phyloP scores from a whole-genome alignment of 2,329 filamentous ascomycete genomes.

The Lachnellula hyalina region DNA sequence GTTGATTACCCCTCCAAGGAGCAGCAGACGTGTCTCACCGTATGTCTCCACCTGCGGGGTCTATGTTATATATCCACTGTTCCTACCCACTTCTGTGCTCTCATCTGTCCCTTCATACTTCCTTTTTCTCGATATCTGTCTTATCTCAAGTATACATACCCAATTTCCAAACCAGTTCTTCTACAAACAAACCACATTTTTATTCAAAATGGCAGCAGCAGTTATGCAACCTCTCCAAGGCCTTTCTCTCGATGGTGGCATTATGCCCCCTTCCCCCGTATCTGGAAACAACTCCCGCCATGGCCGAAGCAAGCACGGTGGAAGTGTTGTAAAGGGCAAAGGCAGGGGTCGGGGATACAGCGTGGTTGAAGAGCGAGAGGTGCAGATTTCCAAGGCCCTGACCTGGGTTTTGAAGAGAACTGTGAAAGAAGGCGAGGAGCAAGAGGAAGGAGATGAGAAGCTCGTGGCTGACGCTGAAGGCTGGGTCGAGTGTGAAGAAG shows the following conservation, averaged over 20 bases:
- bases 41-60: slow-evolving; percentile 8
- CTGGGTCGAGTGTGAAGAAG: slow-evolving; percentile 37
- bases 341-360: slow-evolving; percentile 36
- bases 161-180: slow-evolving; percentile 3
- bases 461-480: slow-evolving; percentile 36
- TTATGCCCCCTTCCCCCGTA: slow-evolving; percentile 31
- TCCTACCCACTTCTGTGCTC: neutral
- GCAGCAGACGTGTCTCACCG: slow-evolving; percentile 12
- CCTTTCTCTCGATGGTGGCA: slow-evolving; percentile 26
- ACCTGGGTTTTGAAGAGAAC: slow-evolving; percentile 39
- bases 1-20: neutral
- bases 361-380: slow-evolving; percentile 38
- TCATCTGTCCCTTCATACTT: slow-evolving; percentile 2
- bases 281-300: slow-evolving; percentile 28
- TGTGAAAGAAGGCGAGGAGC: slow-evolving; percentile 32
- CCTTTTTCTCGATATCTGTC: slow-evolving; percentile 2
- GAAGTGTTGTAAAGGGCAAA: slow-evolving; percentile 31
- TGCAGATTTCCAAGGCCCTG: slow-evolving; percentile 37
- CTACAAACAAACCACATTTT: neutral
- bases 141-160: slow-evolving; percentile 9
- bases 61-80: slow-evolving; percentile 1
- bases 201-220: slow-evolving; percentile 27
- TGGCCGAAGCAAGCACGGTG: slow-evolving; percentile 28
- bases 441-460: slow-evolving; percentile 35
- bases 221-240: slow-evolving; percentile 25